These are phyloP conservation scores for Ceriops tagal DNA, from an alignment of 345 rosid genomes.

Conservation along the genomic window DNA sequence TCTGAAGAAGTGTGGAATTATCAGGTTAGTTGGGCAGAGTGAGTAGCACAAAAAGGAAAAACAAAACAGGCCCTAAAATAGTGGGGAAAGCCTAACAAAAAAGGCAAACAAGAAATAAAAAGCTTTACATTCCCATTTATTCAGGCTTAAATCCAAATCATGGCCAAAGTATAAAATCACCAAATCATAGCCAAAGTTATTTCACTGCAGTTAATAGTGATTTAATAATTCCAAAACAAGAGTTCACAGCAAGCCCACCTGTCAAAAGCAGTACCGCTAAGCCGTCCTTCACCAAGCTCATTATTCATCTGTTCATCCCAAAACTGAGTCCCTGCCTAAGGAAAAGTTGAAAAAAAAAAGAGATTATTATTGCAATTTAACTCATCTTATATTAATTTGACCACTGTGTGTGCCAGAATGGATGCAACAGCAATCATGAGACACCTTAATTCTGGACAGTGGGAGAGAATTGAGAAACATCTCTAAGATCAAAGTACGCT, in stretches of 20 bases:
- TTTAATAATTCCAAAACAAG: background rate
- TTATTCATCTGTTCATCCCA: constrained; percentile 91
- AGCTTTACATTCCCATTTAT: no score
- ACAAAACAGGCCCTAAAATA: no score
- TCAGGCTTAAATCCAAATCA: no score
- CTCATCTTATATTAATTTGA: background rate
- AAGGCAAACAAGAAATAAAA: no score
- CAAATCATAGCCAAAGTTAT: no score
- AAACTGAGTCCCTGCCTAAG: constrained; percentile 95
- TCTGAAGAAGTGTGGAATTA: no score
- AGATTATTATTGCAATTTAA: background rate
- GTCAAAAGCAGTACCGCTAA: constrained; percentile 76
- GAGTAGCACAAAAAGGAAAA: no score
- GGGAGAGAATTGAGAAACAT: background rate
- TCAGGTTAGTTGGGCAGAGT: no score
- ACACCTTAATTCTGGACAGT: background rate
- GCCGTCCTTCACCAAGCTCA: constrained; percentile 77
- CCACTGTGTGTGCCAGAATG: background rate
- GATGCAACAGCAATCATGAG: background rate
- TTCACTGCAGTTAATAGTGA: background rate
- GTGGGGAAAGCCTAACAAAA: no score
- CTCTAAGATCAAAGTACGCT: background rate
- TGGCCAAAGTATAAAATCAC: no score
- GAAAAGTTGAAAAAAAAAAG: background rate
- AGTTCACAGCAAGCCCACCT: constrained; percentile 38